phyloP scores from a whole-genome alignment of 1,284 basidiomycete genomes.

The Gomphus sp. region DNA sequence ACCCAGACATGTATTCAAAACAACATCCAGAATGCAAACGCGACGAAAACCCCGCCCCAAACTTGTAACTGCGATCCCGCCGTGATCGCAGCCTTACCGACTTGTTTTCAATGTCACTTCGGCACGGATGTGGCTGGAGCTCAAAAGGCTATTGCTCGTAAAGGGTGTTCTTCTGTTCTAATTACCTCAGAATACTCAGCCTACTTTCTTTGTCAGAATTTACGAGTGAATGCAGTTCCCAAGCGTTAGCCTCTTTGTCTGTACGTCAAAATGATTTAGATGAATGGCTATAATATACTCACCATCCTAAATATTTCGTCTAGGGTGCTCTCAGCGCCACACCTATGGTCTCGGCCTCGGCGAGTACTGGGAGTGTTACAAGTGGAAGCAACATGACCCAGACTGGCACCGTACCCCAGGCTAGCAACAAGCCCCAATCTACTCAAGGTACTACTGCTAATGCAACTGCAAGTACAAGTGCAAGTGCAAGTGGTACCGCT shows the following conservation, averaged over 20 bases:
- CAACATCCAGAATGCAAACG: background rate
- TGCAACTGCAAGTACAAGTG: no score
- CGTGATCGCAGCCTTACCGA: background rate
- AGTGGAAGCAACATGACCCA: background rate
- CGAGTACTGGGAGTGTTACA: background rate
- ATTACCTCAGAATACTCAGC: background rate
- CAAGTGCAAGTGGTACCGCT: background rate
- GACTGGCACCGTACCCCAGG: no score
- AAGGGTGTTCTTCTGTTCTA: background rate
- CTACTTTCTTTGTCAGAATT: background rate
- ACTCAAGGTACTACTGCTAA: background rate
- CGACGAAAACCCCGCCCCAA: background rate
- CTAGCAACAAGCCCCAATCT: no score
- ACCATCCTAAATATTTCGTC: background rate
- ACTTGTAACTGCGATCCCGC: background rate
- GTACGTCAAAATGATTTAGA: background rate
- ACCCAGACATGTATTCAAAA: background rate
- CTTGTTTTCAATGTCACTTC: background rate
- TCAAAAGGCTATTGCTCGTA: background rate
- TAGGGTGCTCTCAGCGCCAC: background rate
- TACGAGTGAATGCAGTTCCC: background rate
- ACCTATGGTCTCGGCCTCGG: background rate
- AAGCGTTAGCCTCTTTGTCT: background rate
- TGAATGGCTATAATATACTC: background rate
- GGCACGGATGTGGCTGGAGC: background rate